Evolutionary conservation across 2,329 filamentous ascomycete genomes (phyloP).

Genomic region (Ceratocystis variospora): DNA sequence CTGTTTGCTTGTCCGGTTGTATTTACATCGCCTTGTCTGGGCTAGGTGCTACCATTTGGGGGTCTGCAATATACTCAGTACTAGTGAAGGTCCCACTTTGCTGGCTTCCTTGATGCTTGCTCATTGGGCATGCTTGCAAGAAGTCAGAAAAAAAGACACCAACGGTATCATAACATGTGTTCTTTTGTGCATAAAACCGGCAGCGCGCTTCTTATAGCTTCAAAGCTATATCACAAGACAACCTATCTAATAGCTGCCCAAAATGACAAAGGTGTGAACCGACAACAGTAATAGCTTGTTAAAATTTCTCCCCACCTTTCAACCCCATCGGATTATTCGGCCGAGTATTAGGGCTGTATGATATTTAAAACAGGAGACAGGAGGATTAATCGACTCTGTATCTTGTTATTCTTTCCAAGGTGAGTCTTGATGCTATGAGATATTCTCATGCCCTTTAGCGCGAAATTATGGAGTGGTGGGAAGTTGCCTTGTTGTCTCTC

Average conservation of each 20-base stretch:
- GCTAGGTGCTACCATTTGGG: neutral
- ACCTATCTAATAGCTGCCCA: neutral
- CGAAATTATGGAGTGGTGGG: neutral
- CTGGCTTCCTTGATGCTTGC: neutral
- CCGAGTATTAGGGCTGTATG: neutral
- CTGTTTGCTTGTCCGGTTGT: neutral
- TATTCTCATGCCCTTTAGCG: neutral
- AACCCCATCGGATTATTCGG: neutral
- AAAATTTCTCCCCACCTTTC: too few relatives aligned
- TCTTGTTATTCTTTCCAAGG: neutral
- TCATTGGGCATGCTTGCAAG: neutral
- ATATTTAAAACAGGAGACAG: neutral
- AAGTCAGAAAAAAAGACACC: neutral
- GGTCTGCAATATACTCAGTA: neutral
- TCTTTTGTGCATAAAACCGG: neutral
- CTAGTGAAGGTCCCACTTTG: neutral
- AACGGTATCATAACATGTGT: constrained; percentile 2
- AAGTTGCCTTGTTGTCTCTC: neutral
- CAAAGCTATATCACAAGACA: neutral
- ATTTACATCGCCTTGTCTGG: neutral
- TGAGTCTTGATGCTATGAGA: neutral
- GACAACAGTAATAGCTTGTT: neutral
- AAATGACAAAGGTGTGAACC: neutral
- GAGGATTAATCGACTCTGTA: neutral
- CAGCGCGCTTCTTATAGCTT: neutral